A percentile compares a stretch with the other conserved stretches of the same genome.
phyloP scores from a whole-genome alignment of 2,329 filamentous ascomycete genomes.

The Amauroascus niger region DNA sequence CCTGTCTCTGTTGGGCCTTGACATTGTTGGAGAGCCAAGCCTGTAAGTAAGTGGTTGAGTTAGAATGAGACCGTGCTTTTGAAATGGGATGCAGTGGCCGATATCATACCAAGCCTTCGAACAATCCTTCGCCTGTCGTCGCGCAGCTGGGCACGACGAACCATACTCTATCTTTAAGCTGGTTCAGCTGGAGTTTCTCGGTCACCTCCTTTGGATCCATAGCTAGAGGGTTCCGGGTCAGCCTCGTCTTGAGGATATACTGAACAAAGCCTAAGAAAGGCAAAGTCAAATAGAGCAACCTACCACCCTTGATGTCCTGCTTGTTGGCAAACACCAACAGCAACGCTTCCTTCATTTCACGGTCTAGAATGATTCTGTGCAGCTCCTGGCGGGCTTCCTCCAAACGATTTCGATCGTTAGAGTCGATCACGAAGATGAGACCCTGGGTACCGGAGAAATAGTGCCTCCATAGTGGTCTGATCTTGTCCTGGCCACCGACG shows the following conservation, averaged over 20 bases:
- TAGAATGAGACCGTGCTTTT: constrained; percentile 16
- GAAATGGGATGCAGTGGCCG: neutral
- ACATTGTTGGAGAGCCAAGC: constrained; percentile 77
- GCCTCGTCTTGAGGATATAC: too few relatives aligned
- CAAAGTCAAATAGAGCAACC: neutral
- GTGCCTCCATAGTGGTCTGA: constrained; percentile 91
- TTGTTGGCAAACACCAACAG: constrained; percentile 97
- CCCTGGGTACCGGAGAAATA: constrained; percentile 96
- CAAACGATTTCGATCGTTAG: constrained; percentile 80
- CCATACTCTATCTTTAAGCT: constrained; percentile 76
- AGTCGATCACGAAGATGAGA: constrained; percentile 97
- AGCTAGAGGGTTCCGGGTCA: too few relatives aligned
- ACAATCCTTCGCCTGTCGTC: constrained; percentile 68
- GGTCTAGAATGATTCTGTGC: constrained; percentile 94
- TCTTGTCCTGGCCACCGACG: constrained; percentile 98
- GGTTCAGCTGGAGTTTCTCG: constrained; percentile 62
- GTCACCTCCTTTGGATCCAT: constrained; percentile 74
- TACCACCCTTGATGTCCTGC: constrained; percentile 77
- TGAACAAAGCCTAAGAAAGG: too few relatives aligned
- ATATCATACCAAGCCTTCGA: constrained; percentile 59
- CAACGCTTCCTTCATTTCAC: constrained; percentile 93
- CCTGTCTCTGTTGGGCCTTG: constrained; percentile 46
- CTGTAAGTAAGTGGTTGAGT: constrained; percentile 25
- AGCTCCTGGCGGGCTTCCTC: constrained; percentile 89
- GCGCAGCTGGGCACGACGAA: constrained; percentile 76